Conservation (phyloP, 2,329 filamentous ascomycete species). For the Paecilomyces dactylethromorphus region DNA sequence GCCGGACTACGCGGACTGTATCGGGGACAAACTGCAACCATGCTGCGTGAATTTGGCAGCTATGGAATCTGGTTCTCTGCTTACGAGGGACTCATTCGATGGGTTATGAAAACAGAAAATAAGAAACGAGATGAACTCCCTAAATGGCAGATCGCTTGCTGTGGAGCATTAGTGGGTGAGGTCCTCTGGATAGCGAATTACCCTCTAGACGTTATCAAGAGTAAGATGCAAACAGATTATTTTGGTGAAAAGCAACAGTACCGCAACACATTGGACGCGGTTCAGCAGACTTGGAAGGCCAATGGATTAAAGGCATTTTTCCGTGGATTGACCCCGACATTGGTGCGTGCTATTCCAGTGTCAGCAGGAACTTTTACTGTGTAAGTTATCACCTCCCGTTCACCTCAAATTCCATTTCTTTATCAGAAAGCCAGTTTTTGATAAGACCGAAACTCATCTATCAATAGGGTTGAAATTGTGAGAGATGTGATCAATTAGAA, state of each 20-base stretch:
- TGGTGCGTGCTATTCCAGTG: background rate
- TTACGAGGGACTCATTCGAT: background rate
- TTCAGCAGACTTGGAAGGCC: background rate
- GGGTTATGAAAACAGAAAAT: background rate
- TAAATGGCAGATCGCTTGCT: background rate
- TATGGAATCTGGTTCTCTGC: background rate
- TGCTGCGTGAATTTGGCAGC: background rate
- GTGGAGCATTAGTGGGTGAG: background rate
- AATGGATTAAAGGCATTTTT: background rate
- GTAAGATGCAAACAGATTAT: background rate
- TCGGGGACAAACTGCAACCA: background rate
- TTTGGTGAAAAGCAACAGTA: background rate
- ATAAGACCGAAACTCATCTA: too few species aligned
- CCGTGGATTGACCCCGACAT: background rate
- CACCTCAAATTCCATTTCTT: too few species aligned
- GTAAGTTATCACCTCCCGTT: background rate
- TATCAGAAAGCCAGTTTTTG: too few species aligned
- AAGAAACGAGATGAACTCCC: background rate
- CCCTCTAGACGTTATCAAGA: background rate
- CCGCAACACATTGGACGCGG: background rate
- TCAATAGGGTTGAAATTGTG: too few species aligned
- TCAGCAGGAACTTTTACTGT: background rate
- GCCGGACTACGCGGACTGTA: background rate
- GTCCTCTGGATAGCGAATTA: background rate
- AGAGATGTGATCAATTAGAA: too few species aligned